phyloP scores from a whole-genome alignment of 345 rosid species.

The Syzygium grande region DNA sequence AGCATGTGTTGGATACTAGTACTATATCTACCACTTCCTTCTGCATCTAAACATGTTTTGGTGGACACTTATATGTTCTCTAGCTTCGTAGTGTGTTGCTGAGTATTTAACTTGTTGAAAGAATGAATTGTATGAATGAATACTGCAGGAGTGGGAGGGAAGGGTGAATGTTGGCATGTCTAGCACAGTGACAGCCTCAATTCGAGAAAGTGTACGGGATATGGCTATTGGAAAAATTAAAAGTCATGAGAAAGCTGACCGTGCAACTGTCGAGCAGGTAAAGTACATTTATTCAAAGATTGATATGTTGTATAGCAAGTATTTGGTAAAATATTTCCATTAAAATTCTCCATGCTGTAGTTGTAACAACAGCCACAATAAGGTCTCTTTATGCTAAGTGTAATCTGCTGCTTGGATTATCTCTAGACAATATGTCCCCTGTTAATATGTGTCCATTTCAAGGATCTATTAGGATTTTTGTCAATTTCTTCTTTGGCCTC shows the following conservation, averaged over 20 bases:
- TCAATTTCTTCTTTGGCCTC: not conserved
- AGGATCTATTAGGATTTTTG: too few relatives aligned
- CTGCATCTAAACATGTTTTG: not conserved
- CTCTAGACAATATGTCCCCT: not conserved
- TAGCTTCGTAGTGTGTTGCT: not conserved
- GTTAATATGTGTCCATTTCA: not conserved
- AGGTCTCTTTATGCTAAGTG: too few relatives aligned
- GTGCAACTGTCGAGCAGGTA: slow-evolving; percentile 99
- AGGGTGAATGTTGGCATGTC: slow-evolving; percentile 79
- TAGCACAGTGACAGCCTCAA: slow-evolving; percentile 84
- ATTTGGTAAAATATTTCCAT: not conserved
- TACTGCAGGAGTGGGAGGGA: slow-evolving; percentile 86
- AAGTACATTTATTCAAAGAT: not conserved
- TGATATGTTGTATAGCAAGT: not conserved
- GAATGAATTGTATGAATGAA: not conserved
- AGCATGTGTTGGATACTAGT: not conserved
- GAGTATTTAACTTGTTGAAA: not conserved
- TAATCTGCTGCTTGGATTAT: not conserved
- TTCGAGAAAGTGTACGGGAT: slow-evolving; percentile 75
- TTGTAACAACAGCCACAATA: too few relatives aligned
- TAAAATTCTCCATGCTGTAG: not conserved
- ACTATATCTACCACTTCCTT: not conserved
- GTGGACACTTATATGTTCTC: not conserved
- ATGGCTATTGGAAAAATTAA: slow-evolving; percentile 68
- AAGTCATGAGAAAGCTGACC: slow-evolving; percentile 80